phyloP scores from a whole-genome alignment of 345 rosid genomes.

The Mangifera indica region DNA sequence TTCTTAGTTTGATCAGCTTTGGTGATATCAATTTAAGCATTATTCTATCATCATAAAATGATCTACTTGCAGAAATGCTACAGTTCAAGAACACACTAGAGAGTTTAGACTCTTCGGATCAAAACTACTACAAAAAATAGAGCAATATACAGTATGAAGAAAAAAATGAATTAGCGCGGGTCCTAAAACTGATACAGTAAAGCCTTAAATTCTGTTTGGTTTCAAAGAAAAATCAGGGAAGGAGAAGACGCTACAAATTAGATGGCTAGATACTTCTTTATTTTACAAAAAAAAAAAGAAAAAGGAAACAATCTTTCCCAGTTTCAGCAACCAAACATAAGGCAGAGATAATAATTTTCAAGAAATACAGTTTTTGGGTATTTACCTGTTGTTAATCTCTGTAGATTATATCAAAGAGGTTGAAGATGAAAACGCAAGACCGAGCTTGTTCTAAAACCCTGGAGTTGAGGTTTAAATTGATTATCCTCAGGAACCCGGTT shows the following conservation, averaged over 20 bases:
- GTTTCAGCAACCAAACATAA: conserved; percentile 18
- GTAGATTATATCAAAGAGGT: conserved; percentile 3
- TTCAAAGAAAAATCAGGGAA: neutral
- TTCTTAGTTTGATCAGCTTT: neutral
- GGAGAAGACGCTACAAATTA: neutral
- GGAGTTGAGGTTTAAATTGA: conserved; percentile 17
- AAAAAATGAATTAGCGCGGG: neutral
- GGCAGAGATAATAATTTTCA: neutral
- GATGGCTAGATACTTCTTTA: neutral
- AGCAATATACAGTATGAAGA: neutral
- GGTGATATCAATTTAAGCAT: neutral
- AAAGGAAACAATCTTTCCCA: neutral
- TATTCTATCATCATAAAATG: neutral
- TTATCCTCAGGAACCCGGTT: neutral
- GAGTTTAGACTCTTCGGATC: neutral
- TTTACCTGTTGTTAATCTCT: conserved; percentile 13
- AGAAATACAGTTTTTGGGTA: neutral
- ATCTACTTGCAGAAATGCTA: neutral
- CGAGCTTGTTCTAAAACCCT: conserved; percentile 27
- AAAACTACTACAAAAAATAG: neutral
- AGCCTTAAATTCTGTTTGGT: neutral
- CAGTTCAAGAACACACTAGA: neutral
- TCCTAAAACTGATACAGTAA: neutral
- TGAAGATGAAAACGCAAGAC: conserved; percentile 5
- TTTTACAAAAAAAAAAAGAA: neutral